These are phyloP conservation scores for Shiraia bambusicola DNA, from an alignment of 2,329 filamentous ascomycete species.

Conservation along the genomic window DNA sequence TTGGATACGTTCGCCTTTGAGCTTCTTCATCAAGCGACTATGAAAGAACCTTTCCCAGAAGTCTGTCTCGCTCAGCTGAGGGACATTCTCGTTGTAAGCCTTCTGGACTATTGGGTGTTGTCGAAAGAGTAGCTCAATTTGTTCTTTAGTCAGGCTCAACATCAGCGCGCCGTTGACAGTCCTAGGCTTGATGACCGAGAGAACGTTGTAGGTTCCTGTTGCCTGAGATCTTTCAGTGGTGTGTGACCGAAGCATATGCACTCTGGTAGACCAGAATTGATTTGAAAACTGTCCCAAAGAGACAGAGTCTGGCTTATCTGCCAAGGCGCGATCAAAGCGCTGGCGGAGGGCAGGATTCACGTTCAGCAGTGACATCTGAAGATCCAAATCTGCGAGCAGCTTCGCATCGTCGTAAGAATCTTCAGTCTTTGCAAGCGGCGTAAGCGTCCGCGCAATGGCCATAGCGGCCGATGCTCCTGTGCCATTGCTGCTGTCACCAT, in stretches of 20 bases:
- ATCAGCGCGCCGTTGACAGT: conserved; percentile 69
- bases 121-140: conserved; percentile 87
- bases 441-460: conserved; percentile 72
- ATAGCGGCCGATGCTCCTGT: conserved; percentile 63
- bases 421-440: conserved; percentile 50
- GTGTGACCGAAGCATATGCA: conserved; percentile 83
- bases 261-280: conserved; percentile 92
- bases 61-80: conserved; percentile 70
- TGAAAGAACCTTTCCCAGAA: conserved; percentile 97
- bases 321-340: conserved; percentile 83
- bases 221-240: conserved; percentile 86
- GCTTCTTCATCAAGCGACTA: conserved; percentile 83
- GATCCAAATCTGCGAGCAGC: conserved; percentile 73
- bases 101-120: conserved; percentile 89
- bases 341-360: conserved; percentile 73
- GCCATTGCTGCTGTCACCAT: conserved; percentile 17
- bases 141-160: conserved; percentile 84
- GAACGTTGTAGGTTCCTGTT: conserved; percentile 87
- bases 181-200: conserved; percentile 83
- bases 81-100: conserved; percentile 89
- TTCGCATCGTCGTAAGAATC: conserved; percentile 79
- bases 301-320: conserved; percentile 81
- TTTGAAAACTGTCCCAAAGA: conserved; percentile 78
- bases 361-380: conserved; percentile 87
- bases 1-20: conserved; percentile 83